Percentiles rank a stretch among this genome's conserved stretches.
These are phyloP conservation scores for Plantago rigida DNA, from an alignment of 305 asterid genomes.

Conservation along the genomic window DNA sequence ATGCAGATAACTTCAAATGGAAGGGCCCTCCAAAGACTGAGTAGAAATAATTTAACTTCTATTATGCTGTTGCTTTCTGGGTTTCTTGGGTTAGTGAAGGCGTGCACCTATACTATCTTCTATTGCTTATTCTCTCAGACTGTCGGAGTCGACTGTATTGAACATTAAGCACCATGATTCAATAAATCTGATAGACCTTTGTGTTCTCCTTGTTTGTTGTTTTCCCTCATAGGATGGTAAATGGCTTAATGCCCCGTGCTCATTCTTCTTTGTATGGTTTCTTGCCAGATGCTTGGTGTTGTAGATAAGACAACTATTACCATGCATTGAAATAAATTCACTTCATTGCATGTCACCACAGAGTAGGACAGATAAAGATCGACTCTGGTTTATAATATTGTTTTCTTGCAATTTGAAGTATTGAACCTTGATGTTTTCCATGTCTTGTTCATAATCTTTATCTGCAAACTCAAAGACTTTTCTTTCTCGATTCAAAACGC, in stretches of 20 bases:
- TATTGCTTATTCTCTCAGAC: conserved; percentile 18
- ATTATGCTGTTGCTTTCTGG: conserved; percentile 2
- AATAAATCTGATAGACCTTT: conserved; percentile 26
- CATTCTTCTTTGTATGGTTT: not conserved
- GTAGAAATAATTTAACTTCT: conserved; percentile 22
- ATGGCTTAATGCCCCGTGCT: too few species aligned
- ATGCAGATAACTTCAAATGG: conserved; percentile 61
- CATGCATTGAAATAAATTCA: too few species aligned
- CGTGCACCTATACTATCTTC: not conserved
- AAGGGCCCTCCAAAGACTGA: conserved; percentile 42
- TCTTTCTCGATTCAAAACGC: too few species aligned
- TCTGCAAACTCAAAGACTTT: too few species aligned
- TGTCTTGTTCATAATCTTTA: too few species aligned
- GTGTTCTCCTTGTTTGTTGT: not conserved
- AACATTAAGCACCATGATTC: conserved; percentile 17
- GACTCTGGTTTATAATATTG: too few species aligned
- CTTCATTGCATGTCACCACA: too few species aligned
- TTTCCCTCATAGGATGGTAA: not conserved
- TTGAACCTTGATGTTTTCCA: too few species aligned
- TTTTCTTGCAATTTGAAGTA: too few species aligned
- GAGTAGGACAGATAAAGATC: too few species aligned
- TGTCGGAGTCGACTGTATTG: conserved; percentile 15
- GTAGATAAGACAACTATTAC: not conserved
- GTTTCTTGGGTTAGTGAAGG: conserved; percentile 12
- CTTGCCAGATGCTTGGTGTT: not conserved